Conservation (phyloP, 176 grass and related monocot species). For the Eleusine coracana region DNA sequence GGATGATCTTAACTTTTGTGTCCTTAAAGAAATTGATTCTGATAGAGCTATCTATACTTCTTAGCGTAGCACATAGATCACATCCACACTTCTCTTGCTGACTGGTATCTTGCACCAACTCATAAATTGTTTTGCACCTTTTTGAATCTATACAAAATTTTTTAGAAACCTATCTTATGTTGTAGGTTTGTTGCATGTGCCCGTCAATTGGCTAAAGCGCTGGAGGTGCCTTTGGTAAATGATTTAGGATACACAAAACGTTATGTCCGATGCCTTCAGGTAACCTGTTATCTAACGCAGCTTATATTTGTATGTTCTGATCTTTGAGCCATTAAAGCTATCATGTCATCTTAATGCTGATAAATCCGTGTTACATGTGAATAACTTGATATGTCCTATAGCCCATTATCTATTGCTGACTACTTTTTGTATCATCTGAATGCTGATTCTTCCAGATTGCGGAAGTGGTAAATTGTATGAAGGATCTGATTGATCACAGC, state of each 20-base stretch:
- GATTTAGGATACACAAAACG: conserved; percentile 98
- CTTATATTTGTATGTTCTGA: conserved; percentile 19
- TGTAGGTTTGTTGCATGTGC: conserved; percentile 87
- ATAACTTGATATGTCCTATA: neutral
- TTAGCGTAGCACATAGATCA: conserved; percentile 1
- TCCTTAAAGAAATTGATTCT: neutral
- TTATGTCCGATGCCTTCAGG: conserved; percentile 98
- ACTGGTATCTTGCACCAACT: too few species aligned
- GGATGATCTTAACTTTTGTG: neutral
- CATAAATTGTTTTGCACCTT: too few species aligned
- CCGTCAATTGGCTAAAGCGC: conserved; percentile 84
- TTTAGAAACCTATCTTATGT: conserved; percentile 37
- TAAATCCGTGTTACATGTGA: neutral
- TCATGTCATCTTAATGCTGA: neutral
- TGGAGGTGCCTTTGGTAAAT: conserved; percentile 97
- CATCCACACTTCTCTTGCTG: conserved; percentile 5
- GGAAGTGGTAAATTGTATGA: conserved; percentile 98
- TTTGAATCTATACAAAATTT: neutral
- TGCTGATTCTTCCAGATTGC: conserved; percentile 69
- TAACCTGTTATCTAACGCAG: conserved; percentile 27
- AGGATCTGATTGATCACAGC: conserved; percentile 98
- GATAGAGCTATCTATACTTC: neutral
- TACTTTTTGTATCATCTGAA: conserved; percentile 34
- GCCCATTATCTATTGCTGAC: conserved; percentile 8
- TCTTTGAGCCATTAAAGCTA: neutral